A percentile compares a stretch with the other conserved stretches of the same genome.
phyloP scores from a whole-genome alignment of 2,329 filamentous ascomycete species.

The Verticillium albo-atrum region DNA sequence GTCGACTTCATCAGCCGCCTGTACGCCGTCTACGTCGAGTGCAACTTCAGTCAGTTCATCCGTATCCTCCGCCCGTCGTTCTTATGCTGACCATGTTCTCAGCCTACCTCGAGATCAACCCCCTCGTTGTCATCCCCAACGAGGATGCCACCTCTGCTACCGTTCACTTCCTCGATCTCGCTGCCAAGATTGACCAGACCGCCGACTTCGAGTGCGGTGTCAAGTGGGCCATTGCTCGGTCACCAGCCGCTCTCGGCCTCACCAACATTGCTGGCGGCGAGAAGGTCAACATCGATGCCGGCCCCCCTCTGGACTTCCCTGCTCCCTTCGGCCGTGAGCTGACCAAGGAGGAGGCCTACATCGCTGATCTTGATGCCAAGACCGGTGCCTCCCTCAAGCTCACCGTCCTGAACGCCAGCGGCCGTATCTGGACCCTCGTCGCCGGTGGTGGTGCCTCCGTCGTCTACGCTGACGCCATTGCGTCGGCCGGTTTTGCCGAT shows the following conservation, averaged over 20 bases:
- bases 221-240: slow-evolving; percentile 97
- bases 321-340: slow-evolving; percentile 98
- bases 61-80: not conserved
- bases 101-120: slow-evolving; percentile 98
- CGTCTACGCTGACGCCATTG: slow-evolving; percentile 98
- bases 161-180: slow-evolving; percentile 96
- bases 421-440: slow-evolving; percentile 96
- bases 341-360: slow-evolving; percentile 98
- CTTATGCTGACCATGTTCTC: not conserved
- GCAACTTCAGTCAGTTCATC: slow-evolving; percentile 69
- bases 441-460: slow-evolving; percentile 99
- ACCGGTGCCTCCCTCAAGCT: slow-evolving; percentile 98
- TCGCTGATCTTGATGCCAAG: slow-evolving; percentile 97
- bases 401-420: slow-evolving; percentile 86
- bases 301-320: slow-evolving; percentile 97
- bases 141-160: slow-evolving; percentile 85
- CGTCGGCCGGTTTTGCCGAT: slow-evolving; percentile 88
- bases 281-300: slow-evolving; percentile 91
- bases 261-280: slow-evolving; percentile 61
- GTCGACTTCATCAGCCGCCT: slow-evolving; percentile 98
- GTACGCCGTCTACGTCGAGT: slow-evolving; percentile 98
- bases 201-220: slow-evolving; percentile 99
- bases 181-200: slow-evolving; percentile 98
- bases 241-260: slow-evolving; percentile 81
- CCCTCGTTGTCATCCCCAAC: slow-evolving; percentile 95